Conservation (phyloP, 352 stramenopile species). For the Phytophthora citrophthora region DNA sequence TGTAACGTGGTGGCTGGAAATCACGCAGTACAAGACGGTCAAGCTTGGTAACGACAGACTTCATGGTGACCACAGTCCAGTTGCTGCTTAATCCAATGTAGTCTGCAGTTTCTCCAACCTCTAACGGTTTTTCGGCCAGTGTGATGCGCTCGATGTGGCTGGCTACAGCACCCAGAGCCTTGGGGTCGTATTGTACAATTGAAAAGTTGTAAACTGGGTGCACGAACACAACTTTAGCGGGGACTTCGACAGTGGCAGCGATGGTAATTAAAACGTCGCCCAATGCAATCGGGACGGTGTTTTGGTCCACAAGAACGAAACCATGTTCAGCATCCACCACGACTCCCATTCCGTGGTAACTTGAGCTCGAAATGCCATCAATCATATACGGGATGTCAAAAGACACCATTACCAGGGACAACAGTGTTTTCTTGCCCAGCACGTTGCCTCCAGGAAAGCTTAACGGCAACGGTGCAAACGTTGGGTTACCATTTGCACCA, state of each 20-base stretch:
- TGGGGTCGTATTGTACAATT: constrained; percentile 90
- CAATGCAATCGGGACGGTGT: constrained; percentile 90
- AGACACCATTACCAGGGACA: constrained; percentile 91
- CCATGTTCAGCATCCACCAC: constrained; percentile 85
- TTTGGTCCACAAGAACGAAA: constrained; percentile 93
- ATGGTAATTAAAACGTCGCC: constrained; percentile 91
- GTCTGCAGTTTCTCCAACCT: constrained; percentile 79
- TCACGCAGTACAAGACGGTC: constrained; percentile 83
- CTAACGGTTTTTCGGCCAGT: constrained; percentile 66
- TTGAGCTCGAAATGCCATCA: constrained; percentile 90
- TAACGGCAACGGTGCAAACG: constrained; percentile 60
- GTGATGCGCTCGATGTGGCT: constrained; percentile 63
- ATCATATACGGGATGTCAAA: constrained; percentile 94
- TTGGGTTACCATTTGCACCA: constrained; percentile 49
- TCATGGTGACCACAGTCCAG: constrained; percentile 89
- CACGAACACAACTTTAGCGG: constrained; percentile 89
- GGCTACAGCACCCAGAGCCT: constrained; percentile 63
- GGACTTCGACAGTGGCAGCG: constrained; percentile 87
- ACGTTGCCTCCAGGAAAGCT: constrained; percentile 74
- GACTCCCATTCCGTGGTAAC: constrained; percentile 89
- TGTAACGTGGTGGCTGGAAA: constrained; percentile 87
- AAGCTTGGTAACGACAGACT: constrained; percentile 85
- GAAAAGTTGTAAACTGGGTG: constrained; percentile 94
- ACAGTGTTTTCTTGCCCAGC: constrained; percentile 73
- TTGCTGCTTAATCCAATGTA: constrained; percentile 89